Percentiles rank a stretch among this genome's conserved stretches.
Conservation (phyloP, 2,329 filamentous ascomycete genomes). For the Knoxdaviesia proteae region DNA sequence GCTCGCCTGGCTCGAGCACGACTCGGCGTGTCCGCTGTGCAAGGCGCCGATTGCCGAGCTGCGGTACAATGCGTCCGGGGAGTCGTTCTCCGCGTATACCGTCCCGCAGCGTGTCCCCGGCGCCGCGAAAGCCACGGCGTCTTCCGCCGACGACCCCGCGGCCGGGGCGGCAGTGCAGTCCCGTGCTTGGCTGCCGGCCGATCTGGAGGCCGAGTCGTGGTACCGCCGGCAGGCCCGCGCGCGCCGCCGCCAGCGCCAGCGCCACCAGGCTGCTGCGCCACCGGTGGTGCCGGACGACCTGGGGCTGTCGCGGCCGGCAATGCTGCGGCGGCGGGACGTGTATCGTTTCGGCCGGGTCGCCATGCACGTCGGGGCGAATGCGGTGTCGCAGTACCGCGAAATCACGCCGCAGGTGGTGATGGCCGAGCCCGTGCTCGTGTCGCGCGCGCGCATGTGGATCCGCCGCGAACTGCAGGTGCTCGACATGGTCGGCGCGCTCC, state of each 20-base stretch:
- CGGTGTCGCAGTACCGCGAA: slow-evolving; percentile 54
- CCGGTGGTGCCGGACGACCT: too few relatives aligned
- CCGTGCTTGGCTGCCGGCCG: too few relatives aligned
- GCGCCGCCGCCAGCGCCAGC: too few relatives aligned
- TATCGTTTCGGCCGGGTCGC: slow-evolving; percentile 57
- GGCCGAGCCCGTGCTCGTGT: slow-evolving; percentile 44
- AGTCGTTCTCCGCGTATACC: too few relatives aligned
- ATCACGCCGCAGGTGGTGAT: slow-evolving; percentile 48
- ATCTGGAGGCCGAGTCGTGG: background rate
- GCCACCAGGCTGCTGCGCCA: too few relatives aligned
- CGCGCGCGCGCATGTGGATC: slow-evolving; percentile 61
- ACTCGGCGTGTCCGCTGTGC: slow-evolving; percentile 62
- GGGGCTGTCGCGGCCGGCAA: too few relatives aligned
- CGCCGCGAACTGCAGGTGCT: slow-evolving; percentile 73
- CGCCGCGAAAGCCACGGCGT: too few relatives aligned
- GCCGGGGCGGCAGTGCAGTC: too few relatives aligned
- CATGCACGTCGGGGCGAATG: slow-evolving; percentile 64
- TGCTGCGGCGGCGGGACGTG: slow-evolving; percentile 38
- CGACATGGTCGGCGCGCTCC: background rate
- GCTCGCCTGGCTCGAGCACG: slow-evolving; percentile 57
- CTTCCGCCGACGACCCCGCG: too few relatives aligned
- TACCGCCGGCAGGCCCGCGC: background rate
- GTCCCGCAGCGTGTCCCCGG: too few relatives aligned
- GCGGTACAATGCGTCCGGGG: slow-evolving; percentile 23
- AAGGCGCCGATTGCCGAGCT: slow-evolving; percentile 34